Percentiles rank a stretch among this genome's conserved stretches.
phyloP scores from a whole-genome alignment of 176 grass and related monocot genomes.

The Aegilops umbellulata region DNA sequence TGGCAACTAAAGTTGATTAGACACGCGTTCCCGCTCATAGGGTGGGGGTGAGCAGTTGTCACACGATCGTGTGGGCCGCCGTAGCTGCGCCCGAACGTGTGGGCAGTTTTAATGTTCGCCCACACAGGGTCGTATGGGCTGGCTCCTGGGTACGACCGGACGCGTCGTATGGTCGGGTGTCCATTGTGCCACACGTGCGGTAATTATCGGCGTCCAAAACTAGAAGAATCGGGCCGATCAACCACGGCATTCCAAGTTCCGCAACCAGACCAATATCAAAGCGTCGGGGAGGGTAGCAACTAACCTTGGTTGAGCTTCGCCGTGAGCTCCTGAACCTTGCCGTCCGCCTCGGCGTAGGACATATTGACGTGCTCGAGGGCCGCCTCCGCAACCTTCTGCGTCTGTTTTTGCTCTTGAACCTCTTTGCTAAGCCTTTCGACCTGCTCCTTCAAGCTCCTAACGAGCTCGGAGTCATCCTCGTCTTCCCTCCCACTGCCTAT shows the following conservation, averaged over 20 bases:
- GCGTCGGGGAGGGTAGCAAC: slow-evolving; percentile 5
- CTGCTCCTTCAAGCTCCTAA: slow-evolving; percentile 58
- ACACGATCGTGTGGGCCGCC: no score
- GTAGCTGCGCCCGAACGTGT: no score
- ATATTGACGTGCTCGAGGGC: slow-evolving; percentile 82
- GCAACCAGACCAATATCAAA: background rate
- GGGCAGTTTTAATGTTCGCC: no score
- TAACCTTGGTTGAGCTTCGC: slow-evolving; percentile 83
- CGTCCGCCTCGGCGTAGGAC: slow-evolving; percentile 70
- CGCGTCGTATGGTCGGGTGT: no score
- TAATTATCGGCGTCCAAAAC: background rate
- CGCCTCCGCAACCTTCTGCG: slow-evolving; percentile 66
- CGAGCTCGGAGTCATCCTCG: slow-evolving; percentile 29
- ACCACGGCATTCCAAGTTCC: background rate
- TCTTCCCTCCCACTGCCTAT: background rate
- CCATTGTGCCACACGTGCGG: no score
- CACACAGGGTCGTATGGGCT: no score
- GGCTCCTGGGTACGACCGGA: no score
- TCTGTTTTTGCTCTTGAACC: slow-evolving; percentile 67
- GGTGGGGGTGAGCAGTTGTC: no score
- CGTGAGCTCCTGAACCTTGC: slow-evolving; percentile 74
- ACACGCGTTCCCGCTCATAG: no score
- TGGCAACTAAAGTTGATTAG: no score
- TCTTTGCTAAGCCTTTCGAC: slow-evolving; percentile 60
- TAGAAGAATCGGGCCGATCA: background rate